phyloP scores from a whole-genome alignment of 2,329 filamentous ascomycete species.

The Penicillium sp. region DNA sequence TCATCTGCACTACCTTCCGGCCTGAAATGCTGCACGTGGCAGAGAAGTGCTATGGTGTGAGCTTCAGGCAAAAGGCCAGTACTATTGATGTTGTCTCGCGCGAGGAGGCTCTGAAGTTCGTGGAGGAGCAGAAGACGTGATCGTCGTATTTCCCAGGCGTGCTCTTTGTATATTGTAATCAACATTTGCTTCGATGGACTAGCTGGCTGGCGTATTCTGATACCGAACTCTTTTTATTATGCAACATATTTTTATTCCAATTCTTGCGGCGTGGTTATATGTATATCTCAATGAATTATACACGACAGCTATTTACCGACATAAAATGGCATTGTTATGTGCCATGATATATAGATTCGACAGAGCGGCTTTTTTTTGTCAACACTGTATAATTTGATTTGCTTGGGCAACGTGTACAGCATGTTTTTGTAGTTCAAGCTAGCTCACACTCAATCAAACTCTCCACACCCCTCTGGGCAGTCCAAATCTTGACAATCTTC shows the following conservation, averaged over 20 bases:
- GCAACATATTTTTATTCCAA: not conserved
- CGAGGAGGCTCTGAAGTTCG: constrained; percentile 88
- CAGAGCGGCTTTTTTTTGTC: not conserved
- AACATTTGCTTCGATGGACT: constrained; percentile 13
- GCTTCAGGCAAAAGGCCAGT: constrained; percentile 87
- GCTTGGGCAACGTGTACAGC: not conserved
- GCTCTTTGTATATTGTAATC: constrained; percentile 14
- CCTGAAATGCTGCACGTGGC: constrained; percentile 95
- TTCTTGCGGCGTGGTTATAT: not conserved
- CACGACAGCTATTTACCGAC: not conserved
- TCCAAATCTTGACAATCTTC: constrained; percentile 38
- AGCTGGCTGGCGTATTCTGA: constrained; percentile 18
- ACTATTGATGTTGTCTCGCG: constrained; percentile 85
- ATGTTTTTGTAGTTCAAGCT: constrained; percentile 2
- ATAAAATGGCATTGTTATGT: not conserved
- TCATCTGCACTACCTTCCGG: constrained; percentile 98
- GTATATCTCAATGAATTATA: not conserved
- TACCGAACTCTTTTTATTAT: constrained; percentile 17
- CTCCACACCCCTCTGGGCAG: constrained; percentile 16
- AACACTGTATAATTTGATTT: too few species aligned
- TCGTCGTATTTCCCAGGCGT: not conserved
- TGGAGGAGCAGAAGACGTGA: constrained; percentile 72
- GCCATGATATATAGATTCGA: not conserved
- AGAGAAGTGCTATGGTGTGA: constrained; percentile 96
- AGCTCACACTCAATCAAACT: constrained; percentile 29